Base-by-base conservation (phyloP, 208 protist species). In the Acanthamoeba rhysodes region DNA sequence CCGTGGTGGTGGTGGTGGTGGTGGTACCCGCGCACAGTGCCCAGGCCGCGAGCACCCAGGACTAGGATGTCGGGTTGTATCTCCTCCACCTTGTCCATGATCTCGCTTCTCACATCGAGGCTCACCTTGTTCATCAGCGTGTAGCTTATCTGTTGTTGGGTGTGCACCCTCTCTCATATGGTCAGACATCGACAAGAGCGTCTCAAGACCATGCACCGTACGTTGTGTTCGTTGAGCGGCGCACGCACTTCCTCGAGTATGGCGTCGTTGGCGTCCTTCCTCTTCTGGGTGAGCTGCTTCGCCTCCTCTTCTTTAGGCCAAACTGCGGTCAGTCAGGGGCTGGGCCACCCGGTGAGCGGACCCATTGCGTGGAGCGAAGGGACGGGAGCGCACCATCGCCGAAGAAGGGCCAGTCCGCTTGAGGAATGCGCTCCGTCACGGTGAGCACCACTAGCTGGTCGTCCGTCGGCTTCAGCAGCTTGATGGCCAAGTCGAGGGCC, bases 321-420 rank as follows among this genome's bases (percentile, higher is more conserved):
- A 10, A 16, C 48, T 76, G 66, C 66, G 10, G 27, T 70, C n/a
- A 24, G 64, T 70, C 64, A 70, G n/a, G 6, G 22, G 20, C 1
- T 4, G 32, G 12, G 27, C 12, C 0, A 7, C 27, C 3, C 24
- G n/a, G n/a, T n/a, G 20, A 22, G 55, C 7, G 20, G 53, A 22
- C 14, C 18, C 53, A 59, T 2, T 59, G 55, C 4, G 41, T 27
- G 34, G 27, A 70, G 62, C 62, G 27, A 68, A 9, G 27, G 2
- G 34, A 50, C 48, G 12, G 27, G 20, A 70, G 16, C 34, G 72
- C 41, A 82, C 72, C 72, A n/a, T 82, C 72, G 20, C 37, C 72
- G 41, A 82, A 82, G 72, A 82, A 82, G 32, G 72, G 72, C 72
- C 72, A 82, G 72, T 82, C 72, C 9, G 72, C 14, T 18, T 16